Evolutionary conservation across 495 filamentous ascomycete species (phyloP).

Genomic region (Cudoniella acicularis): DNA sequence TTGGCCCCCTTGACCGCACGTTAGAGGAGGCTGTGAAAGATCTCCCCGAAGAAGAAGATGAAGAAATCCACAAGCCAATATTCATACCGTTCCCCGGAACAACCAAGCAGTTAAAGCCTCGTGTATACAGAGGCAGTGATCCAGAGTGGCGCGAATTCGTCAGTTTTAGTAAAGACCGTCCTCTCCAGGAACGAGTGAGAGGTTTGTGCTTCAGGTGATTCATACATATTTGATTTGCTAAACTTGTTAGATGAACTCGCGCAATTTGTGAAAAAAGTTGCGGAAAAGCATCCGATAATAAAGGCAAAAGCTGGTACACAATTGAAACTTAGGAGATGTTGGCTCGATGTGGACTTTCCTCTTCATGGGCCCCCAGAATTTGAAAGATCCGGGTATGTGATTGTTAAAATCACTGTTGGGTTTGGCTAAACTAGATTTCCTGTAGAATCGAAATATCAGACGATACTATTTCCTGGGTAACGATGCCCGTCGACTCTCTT

Average conservation of each 20-base stretch:
- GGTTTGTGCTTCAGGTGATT: slow-evolving; percentile 4
- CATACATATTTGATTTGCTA: neutral
- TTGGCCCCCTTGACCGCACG: slow-evolving; percentile 6
- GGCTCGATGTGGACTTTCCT: slow-evolving; percentile 61
- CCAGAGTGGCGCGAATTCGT: slow-evolving; percentile 28
- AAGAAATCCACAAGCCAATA: slow-evolving; percentile 8
- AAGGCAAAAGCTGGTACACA: slow-evolving; percentile 44
- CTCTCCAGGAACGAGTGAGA: slow-evolving; percentile 16
- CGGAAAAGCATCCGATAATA: slow-evolving; percentile 31
- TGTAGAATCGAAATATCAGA: slow-evolving; percentile 50
- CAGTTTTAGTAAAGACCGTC: slow-evolving; percentile 24
- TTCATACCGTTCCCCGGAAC: slow-evolving; percentile 27
- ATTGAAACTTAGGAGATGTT: slow-evolving; percentile 44
- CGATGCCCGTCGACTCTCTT: slow-evolving; percentile 37
- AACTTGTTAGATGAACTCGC: slow-evolving; percentile 48
- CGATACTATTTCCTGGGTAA: slow-evolving; percentile 47
- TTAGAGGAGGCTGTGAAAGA: slow-evolving; percentile 6
- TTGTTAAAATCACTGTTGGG: neutral
- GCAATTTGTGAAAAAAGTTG: slow-evolving; percentile 35
- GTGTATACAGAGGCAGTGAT: slow-evolving; percentile 21
- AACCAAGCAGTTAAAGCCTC: slow-evolving; percentile 14
- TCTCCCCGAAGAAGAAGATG: slow-evolving; percentile 4
- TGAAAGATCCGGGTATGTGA: slow-evolving; percentile 53
- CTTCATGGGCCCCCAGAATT: slow-evolving; percentile 56
- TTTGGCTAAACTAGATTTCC: slow-evolving; percentile 1